Base-by-base conservation (phyloP, 75 land plant genomes). In the Pinus tabuliformis region DNA sequence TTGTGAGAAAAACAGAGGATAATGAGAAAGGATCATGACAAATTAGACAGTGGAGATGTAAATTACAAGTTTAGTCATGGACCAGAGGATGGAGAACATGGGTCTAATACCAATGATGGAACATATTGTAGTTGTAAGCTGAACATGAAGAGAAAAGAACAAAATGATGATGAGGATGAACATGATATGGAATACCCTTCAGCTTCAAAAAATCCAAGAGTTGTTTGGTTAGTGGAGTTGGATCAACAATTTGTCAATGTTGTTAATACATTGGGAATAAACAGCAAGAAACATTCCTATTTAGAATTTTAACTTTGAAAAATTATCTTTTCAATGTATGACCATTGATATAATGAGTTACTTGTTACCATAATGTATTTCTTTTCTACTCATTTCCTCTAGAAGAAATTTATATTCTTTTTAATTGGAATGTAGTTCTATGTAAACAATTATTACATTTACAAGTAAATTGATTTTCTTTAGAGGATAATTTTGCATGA, bases 211-310 rank as follows among this genome's bases (percentile, higher is more conserved):
- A 93, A 91, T 82, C 87, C 93, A 66, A 81, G 93, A 7, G 98
- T 95, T 72, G 98, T 95, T 59, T 95, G 98, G 98, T 91, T 93
- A 17, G 88, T 91, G 21, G 98, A 95, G 54, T 80, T 95, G 72
- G 96, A 95, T 73, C 90, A 88, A 56, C 90, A 95, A 68, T 95
- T 95, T 77, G 98, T 95, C 56, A 86, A 77, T 65, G 98, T 96
- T 57, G 96, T 95, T 56, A 87, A 91, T 70, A 87, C 87, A 73
- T 76, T 95, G 83, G 98, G 98, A 80, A 81, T 93, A 78, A 96
- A 93, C 78, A 95, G 98, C 93, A 88, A 82, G 98, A 80, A 57
- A 58, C 58, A 56, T 18, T 61, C n/a, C 75, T 20, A 18, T 70
- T 58, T 3, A 42, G 22, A 64, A 64, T 17, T 30, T 16, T 37